These are phyloP conservation scores for Pythium aristosporum DNA, from an alignment of 352 stramenopile genomes.

Conservation along the genomic window DNA sequence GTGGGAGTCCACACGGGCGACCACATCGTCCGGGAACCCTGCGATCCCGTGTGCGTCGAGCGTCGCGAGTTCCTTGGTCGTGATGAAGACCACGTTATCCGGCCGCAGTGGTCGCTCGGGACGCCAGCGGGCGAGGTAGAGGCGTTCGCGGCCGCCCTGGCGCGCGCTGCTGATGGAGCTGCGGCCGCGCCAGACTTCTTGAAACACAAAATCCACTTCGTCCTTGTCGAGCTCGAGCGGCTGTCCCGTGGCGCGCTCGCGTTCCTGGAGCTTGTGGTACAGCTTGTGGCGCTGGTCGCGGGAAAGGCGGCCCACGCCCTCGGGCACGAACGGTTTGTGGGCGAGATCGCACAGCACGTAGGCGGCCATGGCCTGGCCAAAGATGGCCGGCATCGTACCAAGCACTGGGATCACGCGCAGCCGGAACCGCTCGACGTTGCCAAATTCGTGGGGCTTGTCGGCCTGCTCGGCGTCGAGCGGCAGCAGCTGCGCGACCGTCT, in stretches of 20 bases:
- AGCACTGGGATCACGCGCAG: conserved; percentile 96
- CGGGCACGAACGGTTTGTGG: conserved; percentile 83
- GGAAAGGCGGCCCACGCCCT: conserved; percentile 65
- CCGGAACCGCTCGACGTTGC: conserved; percentile 95
- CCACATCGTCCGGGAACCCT: conserved; percentile 64
- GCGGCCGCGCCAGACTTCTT: conserved; percentile 81
- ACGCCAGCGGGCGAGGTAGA: conserved; percentile 87
- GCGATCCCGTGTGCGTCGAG: conserved; percentile 63
- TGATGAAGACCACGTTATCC: conserved; percentile 89
- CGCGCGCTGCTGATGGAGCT: conserved; percentile 68
- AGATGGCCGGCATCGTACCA: conserved; percentile 94
- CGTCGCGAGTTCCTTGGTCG: conserved; percentile 65
- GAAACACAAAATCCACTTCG: conserved; percentile 87
- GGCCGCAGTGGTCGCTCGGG: conserved; percentile 57
- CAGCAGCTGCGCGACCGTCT: conserved; percentile 94
- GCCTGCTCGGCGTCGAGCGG: conserved; percentile 92
- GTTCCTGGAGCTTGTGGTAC: conserved; percentile 80
- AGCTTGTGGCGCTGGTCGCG: conserved; percentile 87
- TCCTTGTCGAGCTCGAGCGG: conserved; percentile 80
- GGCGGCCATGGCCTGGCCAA: conserved; percentile 96
- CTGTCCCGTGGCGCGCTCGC: conserved; percentile 56
- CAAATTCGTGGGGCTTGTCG: conserved; percentile 91
- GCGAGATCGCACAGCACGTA: conserved; percentile 94
- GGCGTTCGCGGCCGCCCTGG: conserved; percentile 71
- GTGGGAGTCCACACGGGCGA: conserved; percentile 65